Evolutionary conservation across 2,329 filamentous ascomycete genomes (phyloP).

Genomic region (Sarocladiaceae sp.): DNA sequence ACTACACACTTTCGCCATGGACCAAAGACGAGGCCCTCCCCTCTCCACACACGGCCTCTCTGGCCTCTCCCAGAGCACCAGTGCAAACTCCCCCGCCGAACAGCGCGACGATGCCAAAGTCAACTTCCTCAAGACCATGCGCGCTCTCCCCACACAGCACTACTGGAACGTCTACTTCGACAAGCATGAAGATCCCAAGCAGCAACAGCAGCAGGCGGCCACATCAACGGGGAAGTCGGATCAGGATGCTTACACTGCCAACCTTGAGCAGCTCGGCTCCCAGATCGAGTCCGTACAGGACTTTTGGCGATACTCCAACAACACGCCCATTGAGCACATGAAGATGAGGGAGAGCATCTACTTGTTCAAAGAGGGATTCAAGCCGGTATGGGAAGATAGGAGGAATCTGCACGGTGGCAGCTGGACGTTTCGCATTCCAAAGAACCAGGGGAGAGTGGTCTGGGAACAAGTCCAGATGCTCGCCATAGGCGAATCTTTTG

Average conservation of each 20-base stretch:
- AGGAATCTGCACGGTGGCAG: conserved; percentile 80
- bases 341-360: conserved; percentile 73
- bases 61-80: conserved; percentile 51
- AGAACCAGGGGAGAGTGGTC: conserved; percentile 63
- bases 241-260: conserved; percentile 40
- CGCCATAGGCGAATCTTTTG: conserved; percentile 75
- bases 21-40: conserved; percentile 28
- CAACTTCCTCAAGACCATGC: conserved; percentile 70
- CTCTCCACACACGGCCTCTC: conserved; percentile 60
- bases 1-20: neutral
- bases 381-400: conserved; percentile 76
- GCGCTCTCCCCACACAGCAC: conserved; percentile 70
- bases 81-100: conserved; percentile 62
- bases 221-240: conserved; percentile 20
- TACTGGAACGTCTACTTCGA: conserved; percentile 72
- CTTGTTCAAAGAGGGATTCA: conserved; percentile 72
- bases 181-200: conserved; percentile 15
- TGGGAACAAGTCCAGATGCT: conserved; percentile 79
- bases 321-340: conserved; percentile 69
- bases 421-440: conserved; percentile 88
- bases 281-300: conserved; percentile 77
- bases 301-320: conserved; percentile 79
- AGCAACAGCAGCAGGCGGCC: conserved; percentile 1
- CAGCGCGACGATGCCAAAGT: conserved; percentile 74
- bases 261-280: conserved; percentile 55